Evolutionary conservation across 345 rosid species (phyloP).

Genomic region (Eucalyptus tenuipes): DNA sequence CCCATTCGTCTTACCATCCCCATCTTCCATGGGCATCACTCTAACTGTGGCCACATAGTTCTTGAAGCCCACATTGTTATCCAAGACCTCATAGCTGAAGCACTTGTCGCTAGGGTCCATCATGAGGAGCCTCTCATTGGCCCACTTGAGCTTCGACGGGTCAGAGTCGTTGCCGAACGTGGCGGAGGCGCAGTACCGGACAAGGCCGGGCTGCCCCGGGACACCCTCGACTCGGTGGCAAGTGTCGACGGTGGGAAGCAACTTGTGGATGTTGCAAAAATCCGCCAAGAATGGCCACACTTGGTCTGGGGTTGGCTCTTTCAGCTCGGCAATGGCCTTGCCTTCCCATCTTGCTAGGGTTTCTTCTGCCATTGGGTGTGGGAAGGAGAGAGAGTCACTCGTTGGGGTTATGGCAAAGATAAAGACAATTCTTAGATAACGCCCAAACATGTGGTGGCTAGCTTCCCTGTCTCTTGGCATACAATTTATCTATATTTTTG

Average conservation of each 20-base stretch:
- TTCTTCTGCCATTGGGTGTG: not conserved
- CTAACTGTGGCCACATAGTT: constrained; percentile 29
- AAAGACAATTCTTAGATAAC: not conserved
- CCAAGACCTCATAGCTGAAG: constrained; percentile 45
- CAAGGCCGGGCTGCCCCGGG: constrained; percentile 33
- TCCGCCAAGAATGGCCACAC: constrained; percentile 43
- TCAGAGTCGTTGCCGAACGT: not conserved
- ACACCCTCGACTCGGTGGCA: constrained; percentile 38
- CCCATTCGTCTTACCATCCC: not conserved
- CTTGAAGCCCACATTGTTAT: constrained; percentile 40
- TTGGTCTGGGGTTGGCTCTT: constrained; percentile 25
- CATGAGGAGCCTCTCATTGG: constrained; percentile 32
- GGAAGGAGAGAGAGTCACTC: not conserved
- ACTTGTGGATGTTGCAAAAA: constrained; percentile 50
- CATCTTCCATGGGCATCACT: constrained; percentile 9
- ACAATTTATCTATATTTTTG: not conserved
- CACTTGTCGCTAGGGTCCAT: constrained; percentile 27
- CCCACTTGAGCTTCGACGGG: constrained; percentile 8
- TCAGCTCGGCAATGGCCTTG: constrained; percentile 17
- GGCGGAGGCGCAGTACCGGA: constrained; percentile 27
- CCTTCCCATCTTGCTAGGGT: constrained; percentile 36
- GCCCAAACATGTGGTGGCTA: not conserved
- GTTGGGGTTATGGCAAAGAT: not conserved
- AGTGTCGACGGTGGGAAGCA: constrained; percentile 28
- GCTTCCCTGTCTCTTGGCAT: not conserved